Conservation (phyloP, 2,329 filamentous ascomycete genomes). For the Neoascochyta sp. region DNA sequence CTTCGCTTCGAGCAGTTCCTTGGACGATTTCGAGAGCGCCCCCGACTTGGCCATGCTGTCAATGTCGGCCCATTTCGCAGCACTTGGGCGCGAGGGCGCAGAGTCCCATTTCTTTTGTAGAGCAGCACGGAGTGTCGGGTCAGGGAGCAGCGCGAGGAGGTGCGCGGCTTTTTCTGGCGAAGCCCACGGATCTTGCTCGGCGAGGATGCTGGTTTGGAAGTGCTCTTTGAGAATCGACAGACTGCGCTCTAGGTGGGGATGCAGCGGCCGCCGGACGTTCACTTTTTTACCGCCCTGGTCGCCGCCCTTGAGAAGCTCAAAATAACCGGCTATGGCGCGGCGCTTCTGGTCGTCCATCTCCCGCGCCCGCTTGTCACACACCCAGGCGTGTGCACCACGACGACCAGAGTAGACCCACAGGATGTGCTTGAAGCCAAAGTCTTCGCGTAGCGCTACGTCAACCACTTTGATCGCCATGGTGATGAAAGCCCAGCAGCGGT, state of each 20-base stretch:
- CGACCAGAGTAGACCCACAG: constrained; percentile 98
- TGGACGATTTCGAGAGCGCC: constrained; percentile 67
- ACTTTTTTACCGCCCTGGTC: constrained; percentile 83
- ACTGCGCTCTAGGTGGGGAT: constrained; percentile 85
- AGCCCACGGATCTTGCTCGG: constrained; percentile 81
- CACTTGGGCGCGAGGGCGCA: constrained; percentile 69
- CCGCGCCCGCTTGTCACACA: constrained; percentile 85
- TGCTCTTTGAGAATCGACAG: constrained; percentile 78
- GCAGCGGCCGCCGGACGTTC: constrained; percentile 77
- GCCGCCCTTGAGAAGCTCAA: constrained; percentile 86
- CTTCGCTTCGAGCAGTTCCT: constrained; percentile 78
- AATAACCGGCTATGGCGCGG: constrained; percentile 79
- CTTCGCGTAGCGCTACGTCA: constrained; percentile 79
- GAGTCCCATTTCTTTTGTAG: constrained; percentile 89
- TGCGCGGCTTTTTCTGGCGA: constrained; percentile 65
- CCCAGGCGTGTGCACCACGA: constrained; percentile 95
- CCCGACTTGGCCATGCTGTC: constrained; percentile 77
- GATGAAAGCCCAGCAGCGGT: constrained; percentile 93
- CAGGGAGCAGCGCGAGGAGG: constrained; percentile 79
- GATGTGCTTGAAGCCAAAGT: constrained; percentile 96
- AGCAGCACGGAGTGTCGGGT: constrained; percentile 70
- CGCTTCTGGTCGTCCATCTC: constrained; percentile 81
- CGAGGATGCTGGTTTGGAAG: constrained; percentile 79
- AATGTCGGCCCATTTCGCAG: constrained; percentile 91
- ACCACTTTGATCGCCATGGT: constrained; percentile 97